Evolutionary conservation across 306 rosid genomes (phyloP), one percentile per base, ranked within the genome.

Genomic region (Cucurbita pepo): DNA sequence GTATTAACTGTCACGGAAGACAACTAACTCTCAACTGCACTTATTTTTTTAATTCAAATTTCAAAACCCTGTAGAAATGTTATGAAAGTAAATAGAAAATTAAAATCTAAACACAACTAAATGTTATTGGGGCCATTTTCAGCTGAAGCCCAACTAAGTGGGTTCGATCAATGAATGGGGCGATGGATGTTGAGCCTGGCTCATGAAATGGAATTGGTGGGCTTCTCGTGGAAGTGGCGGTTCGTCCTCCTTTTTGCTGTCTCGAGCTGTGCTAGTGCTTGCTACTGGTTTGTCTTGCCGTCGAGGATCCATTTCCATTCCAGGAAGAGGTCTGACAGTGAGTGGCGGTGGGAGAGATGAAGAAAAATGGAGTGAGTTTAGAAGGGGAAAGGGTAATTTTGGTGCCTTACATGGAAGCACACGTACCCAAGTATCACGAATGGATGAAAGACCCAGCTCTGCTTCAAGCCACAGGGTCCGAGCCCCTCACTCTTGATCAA

Each of bases 391-490:
- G 81, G 73, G 94, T 85, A 56, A 83, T 89, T 21, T 56, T 94
- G 63, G 95, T 94, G 11, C 96, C 95, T 18, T 94, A 90, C 88
- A 86, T 86, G 97, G 86, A 86, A 44, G 75, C 82, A 0, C 98
- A 94, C 61, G 98, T 94, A 0, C 91, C 94, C 1, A 86, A 82
- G 73, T 94, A 94, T 80, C 98, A 90, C 21, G 51, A 75, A 2
- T 94, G 97, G 98, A 90, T 94, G 98, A 85, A 82, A 79, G 85
- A 89, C 79, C 89, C 89, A 2, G 82, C 85, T 73, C 89, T 94
- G 18, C 98, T 90, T 72, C 78, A 89, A 81, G 97, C 96, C 81
- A 94, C 98, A 0, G 96, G 80, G 11, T 90, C 96, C 19, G 98
- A 94, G 10, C 97, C 97, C 48, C 96, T 94, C 54, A 76, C 92